phyloP scores from a whole-genome alignment of 352 stramenopile genomes.

The Elongisporangium prolatum region DNA sequence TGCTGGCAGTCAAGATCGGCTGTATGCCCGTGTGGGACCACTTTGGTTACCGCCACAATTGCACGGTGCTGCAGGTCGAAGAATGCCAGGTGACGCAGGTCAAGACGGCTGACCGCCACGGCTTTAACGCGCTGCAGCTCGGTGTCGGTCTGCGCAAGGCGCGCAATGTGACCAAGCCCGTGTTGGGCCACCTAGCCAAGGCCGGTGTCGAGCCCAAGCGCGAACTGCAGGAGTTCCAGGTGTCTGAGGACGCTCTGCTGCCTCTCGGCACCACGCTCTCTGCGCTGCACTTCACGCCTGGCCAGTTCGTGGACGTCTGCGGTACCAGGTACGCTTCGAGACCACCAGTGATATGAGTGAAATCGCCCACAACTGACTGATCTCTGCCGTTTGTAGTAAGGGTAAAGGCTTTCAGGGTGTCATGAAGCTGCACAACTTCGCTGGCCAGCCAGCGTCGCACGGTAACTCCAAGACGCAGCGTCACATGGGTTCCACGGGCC shows the following conservation, averaged over 20 bases:
- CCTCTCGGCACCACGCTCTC: conserved; percentile 91
- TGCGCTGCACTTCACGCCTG: conserved; percentile 96
- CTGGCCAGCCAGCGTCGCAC: conserved; percentile 95
- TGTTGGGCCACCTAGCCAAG: conserved; percentile 91
- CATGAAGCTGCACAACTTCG: conserved; percentile 99
- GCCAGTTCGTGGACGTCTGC: conserved; percentile 97
- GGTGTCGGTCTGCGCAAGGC: conserved; percentile 94
- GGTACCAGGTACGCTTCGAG: conserved; percentile 65
- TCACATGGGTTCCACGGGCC: conserved; percentile 94
- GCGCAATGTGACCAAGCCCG: conserved; percentile 94
- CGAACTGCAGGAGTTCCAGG: conserved; percentile 94
- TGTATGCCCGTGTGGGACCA: conserved; percentile 99
- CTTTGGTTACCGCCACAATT: conserved; percentile 95
- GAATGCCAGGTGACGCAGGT: conserved; percentile 94
- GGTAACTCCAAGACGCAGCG: conserved; percentile 98
- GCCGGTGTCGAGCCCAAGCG: conserved; percentile 91
- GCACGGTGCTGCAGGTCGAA: conserved; percentile 91
- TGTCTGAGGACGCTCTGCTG: conserved; percentile 88
- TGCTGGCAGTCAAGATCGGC: conserved; percentile 96
- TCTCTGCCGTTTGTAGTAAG: conserved; percentile 37
- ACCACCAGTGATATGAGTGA: no score
- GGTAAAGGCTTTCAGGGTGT: conserved; percentile 91
- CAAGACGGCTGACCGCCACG: conserved; percentile 92
- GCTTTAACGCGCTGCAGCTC: conserved; percentile 95
- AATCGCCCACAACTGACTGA: no score